Base-by-base conservation (phyloP, 2,329 filamentous ascomycete genomes). In the Ciborinia camelliae region DNA sequence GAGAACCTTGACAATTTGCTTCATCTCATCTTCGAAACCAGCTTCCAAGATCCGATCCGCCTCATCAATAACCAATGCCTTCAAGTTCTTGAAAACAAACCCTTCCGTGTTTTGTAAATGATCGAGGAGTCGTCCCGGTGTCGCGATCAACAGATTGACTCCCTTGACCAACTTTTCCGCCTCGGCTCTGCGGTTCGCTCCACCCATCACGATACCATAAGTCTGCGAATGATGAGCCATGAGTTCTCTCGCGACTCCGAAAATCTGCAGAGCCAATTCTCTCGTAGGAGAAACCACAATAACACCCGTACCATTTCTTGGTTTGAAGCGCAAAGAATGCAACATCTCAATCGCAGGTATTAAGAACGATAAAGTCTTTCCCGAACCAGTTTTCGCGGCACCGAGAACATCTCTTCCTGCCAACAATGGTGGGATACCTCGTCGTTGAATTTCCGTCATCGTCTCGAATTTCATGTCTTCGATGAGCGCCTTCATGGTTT, bases 11-110 rank as follows among this genome's bases (percentile, higher is more conserved):
- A 98, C 89, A 71, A 99, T 97, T 76, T 96, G 90, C 69, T 91
- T 85, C 90, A 99, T 97, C 80, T 99, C 95, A 74, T 98, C 95
- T 78, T 99, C 95, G 82, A 99, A 99, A 72, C 95, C 94, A 68
- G 97, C 91, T 79, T 99, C 95, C 52, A 99, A 81, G 68, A 99
- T 97, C 55, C 95, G 89, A 76, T 99, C 95, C 23, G 95, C 95
- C 79, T 99, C 95, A 73, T 99, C 95, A 71, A 98, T 97, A 70
- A 99, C 86, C 43, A 99, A 82, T 1, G 92, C 90, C 77, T 93
- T 92, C 72, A 97, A 79, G 77, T 97, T 97, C 82, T 96, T 96
- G 84, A 91, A 97, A 0, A 88, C 81, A 70, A 98, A 98, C 26
- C 89, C 88, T 65, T 90, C 89, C 0, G 95, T 98, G 76, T 94